phyloP scores from a whole-genome alignment of 371 early-diverging fungal species.

The Apophysomyces variabilis region DNA sequence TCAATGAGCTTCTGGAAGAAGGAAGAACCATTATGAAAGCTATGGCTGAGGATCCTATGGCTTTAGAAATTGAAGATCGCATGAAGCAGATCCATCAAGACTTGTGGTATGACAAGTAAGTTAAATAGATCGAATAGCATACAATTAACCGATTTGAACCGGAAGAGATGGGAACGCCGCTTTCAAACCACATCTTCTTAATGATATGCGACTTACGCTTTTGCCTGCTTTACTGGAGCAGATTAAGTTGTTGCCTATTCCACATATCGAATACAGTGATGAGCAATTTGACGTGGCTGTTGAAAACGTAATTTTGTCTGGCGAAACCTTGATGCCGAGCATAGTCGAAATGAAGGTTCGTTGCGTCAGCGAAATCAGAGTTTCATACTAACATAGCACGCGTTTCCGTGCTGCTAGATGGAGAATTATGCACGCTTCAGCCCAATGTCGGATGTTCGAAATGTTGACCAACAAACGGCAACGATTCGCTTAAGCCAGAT shows the following conservation, averaged over 20 bases:
- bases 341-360: slow-evolving; percentile 58
- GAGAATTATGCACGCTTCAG: slow-evolving; percentile 41
- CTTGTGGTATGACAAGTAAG: slow-evolving; percentile 41
- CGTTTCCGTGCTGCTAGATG: slow-evolving; percentile 15
- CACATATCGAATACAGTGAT: slow-evolving; percentile 66
- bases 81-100: slow-evolving; percentile 35
- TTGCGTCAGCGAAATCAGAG: slow-evolving; percentile 13
- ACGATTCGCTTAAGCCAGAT: slow-evolving; percentile 34
- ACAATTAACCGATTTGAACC: slow-evolving; percentile 18
- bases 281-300: slow-evolving; percentile 57
- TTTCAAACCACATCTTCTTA: slow-evolving; percentile 63
- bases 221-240: slow-evolving; percentile 60
- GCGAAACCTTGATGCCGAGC: slow-evolving; percentile 63
- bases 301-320: slow-evolving; percentile 63
- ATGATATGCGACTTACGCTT: slow-evolving; percentile 57
- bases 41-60: slow-evolving; percentile 34
- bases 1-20: slow-evolving; percentile 26
- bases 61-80: slow-evolving; percentile 29
- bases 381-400: not conserved
- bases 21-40: slow-evolving; percentile 14
- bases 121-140: not conserved
- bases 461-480: slow-evolving; percentile 41
- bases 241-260: slow-evolving; percentile 65
- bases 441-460: slow-evolving; percentile 39
- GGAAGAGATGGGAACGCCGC: slow-evolving; percentile 42